These are phyloP conservation scores for Flaveria robusta DNA, from an alignment of 129 eudicot species.

Conservation along the genomic window DNA sequence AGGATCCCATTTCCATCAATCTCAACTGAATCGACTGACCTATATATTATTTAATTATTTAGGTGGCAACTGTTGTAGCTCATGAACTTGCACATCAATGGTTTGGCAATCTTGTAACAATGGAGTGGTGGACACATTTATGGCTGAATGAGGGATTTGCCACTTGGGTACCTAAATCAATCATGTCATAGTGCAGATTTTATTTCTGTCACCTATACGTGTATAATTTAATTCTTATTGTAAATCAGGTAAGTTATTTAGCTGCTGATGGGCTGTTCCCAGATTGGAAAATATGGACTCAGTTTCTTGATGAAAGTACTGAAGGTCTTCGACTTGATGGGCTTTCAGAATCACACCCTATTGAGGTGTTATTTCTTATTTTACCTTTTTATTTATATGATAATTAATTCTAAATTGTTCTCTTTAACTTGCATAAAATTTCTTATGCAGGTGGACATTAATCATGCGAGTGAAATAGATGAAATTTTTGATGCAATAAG, in stretches of 20 bases:
- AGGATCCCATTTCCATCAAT: neutral
- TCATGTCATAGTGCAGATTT: slow-evolving; percentile 6
- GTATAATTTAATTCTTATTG: slow-evolving; percentile 22
- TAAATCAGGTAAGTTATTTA: slow-evolving; percentile 80
- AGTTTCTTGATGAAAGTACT: slow-evolving; percentile 91
- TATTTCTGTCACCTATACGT: slow-evolving; percentile 9
- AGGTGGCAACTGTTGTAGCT: slow-evolving; percentile 96
- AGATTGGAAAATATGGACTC: slow-evolving; percentile 99
- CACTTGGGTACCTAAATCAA: slow-evolving; percentile 71
- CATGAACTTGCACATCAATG: slow-evolving; percentile 99
- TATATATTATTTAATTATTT: slow-evolving; percentile 22
- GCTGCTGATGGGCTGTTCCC: slow-evolving; percentile 93
- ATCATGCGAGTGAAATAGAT: slow-evolving; percentile 94
- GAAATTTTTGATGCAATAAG: slow-evolving; percentile 98
- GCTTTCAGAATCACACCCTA: slow-evolving; percentile 98
- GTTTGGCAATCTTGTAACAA: slow-evolving; percentile 99
- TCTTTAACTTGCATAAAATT: neutral
- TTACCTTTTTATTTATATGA: slow-evolving; percentile 1
- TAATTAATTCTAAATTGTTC: neutral
- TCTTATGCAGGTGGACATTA: slow-evolving; percentile 76
- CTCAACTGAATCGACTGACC: neutral
- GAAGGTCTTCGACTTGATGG: slow-evolving; percentile 98
- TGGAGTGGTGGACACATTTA: slow-evolving; percentile 99
- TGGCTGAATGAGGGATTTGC: slow-evolving; percentile 99
- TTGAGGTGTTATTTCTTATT: slow-evolving; percentile 56